phyloP scores from a whole-genome alignment of 2,329 filamentous ascomycete genomes.

The Talaromyces sp. region DNA sequence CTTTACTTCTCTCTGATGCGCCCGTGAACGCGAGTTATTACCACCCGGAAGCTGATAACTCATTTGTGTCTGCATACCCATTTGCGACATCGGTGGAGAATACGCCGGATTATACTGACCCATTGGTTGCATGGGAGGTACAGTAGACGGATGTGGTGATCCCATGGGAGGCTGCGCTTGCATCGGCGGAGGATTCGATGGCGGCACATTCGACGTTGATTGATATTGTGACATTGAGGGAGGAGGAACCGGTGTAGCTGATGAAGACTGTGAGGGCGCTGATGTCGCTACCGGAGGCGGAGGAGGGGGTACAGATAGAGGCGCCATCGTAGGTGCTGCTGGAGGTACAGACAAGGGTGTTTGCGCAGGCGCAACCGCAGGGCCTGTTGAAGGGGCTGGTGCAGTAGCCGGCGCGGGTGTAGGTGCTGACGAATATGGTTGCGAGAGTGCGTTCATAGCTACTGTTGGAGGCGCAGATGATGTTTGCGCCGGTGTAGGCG shows the following conservation, averaged over 20 bases:
- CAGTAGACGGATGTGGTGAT: constrained; percentile 45
- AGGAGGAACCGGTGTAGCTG: constrained; percentile 25
- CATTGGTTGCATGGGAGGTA: constrained; percentile 50
- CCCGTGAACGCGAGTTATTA: constrained; percentile 43
- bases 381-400: constrained; percentile 16
- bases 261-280: constrained; percentile 23
- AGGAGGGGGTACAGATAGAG: constrained; percentile 30
- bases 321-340: constrained; percentile 15
- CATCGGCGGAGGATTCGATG: constrained; percentile 7
- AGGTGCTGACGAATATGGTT: neutral
- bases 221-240: constrained; percentile 32
- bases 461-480: neutral
- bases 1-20: constrained; percentile 69
- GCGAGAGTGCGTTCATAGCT: neutral
- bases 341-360: neutral
- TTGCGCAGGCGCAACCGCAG: constrained; percentile 30
- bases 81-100: constrained; percentile 28
- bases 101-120: constrained; percentile 50
- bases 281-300: constrained; percentile 17
- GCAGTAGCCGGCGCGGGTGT: constrained; percentile 15
- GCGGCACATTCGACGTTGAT: constrained; percentile 10
- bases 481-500: constrained; percentile 27
- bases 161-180: constrained; percentile 41
- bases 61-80: constrained; percentile 44
- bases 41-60: constrained; percentile 47